Evolutionary conservation across 1,284 basidiomycete genomes (phyloP).

Genomic region (Cystobasidium pallidum): DNA sequence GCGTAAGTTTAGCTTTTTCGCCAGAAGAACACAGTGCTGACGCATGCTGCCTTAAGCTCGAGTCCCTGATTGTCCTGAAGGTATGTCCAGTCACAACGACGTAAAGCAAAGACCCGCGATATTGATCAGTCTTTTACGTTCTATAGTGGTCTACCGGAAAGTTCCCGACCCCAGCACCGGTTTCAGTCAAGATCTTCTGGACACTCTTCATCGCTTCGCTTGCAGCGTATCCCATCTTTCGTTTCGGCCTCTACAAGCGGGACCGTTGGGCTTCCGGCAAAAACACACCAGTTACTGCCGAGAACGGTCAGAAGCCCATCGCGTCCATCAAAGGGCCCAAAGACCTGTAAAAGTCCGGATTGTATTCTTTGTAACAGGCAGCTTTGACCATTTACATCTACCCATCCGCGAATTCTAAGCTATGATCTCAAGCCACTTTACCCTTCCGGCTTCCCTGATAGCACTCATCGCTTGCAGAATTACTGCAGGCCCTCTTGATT

Average conservation of each 20-base stretch:
- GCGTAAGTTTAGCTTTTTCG: conserved; percentile 10
- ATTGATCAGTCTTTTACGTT: not conserved
- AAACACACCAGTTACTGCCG: conserved; percentile 20
- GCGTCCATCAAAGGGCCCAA: not conserved
- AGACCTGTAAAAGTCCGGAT: not conserved
- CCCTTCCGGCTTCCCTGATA: conserved; percentile 21
- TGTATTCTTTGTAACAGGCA: not conserved
- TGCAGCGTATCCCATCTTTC: conserved; percentile 68
- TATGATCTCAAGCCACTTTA: conserved; percentile 25
- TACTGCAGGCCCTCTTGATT: conserved; percentile 13
- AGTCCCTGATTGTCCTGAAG: conserved; percentile 18
- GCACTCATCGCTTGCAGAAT: conserved; percentile 25
- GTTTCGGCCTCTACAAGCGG: conserved; percentile 58
- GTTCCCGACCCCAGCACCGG: conserved; percentile 68
- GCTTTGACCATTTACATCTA: not conserved
- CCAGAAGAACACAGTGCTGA: not conserved
- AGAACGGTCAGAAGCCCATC: conserved; percentile 2
- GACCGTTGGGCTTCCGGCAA: conserved; percentile 11
- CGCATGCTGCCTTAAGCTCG: not conserved
- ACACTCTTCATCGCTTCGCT: conserved; percentile 63
- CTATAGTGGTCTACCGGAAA: conserved; percentile 73
- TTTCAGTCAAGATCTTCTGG: conserved; percentile 68
- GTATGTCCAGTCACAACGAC: not conserved
- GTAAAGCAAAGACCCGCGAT: not conserved
- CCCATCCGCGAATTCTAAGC: not conserved